Evolutionary conservation across 495 filamentous ascomycete species (phyloP), one percentile per base, ranked within the genome.

Genomic region (Penicillium soppii): DNA sequence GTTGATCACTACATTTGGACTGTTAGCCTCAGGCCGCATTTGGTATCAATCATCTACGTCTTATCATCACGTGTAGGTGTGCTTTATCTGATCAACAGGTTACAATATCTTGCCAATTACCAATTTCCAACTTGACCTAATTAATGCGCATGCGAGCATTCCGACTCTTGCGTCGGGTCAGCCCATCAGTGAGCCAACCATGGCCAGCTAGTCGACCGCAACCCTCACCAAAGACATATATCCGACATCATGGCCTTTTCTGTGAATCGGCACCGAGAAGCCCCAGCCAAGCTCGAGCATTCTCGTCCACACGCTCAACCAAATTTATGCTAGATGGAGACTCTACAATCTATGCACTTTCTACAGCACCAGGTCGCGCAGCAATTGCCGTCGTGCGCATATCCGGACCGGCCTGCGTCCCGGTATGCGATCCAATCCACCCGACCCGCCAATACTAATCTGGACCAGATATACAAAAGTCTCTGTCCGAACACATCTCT

Each of bases 381-480:
- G 94, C 91, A 23, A 96, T 98, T 65, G 95, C 95, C 2, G 84
- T 97, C 7, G 85, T 98, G 33, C 82, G 94, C 26, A 76, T 95
- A 19, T 97, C 94, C 15, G 94, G 94, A 0, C 82, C 88, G 21
- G 84, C 82, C 19, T 91, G 87, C 70, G 67, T 80, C 43, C 74
- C 81, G 57, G 87, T 91, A 79, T 64, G 80, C 33, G 30, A 52
- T 7, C 44, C 40, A 52, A 22, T 54, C 57, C 39, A 13, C 12
- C 23, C 32, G 27, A 58, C 51, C 46, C 4, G 23, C 23, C n/a
- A 42, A 42, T 50, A 20, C 29, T 26, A 49, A 49, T 1, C 12
- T 42, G 12, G 27, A 19, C 20, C 53, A 92, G 90, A 83, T 97
- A 25, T 96, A 95, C 70, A 70, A 76, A 51, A 70, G 71, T 1